These are phyloP conservation scores for Chaetomium cochliodes DNA, from an alignment of 495 filamentous ascomycete species.

Conservation along the genomic window DNA sequence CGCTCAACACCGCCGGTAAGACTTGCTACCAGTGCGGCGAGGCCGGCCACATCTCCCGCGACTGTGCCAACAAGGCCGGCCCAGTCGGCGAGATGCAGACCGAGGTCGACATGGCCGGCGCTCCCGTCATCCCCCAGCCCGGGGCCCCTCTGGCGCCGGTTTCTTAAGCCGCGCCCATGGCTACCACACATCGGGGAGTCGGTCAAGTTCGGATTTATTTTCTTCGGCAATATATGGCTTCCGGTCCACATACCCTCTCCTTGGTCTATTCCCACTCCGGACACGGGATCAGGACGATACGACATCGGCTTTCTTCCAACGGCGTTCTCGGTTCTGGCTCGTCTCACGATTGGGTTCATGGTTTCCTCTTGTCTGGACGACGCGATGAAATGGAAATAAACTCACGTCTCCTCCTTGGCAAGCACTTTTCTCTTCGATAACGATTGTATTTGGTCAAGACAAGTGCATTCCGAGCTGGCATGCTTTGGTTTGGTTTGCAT, in stretches of 20 bases:
- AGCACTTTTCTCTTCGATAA: conserved; percentile 11
- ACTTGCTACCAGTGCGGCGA: conserved; percentile 98
- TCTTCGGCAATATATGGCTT: conserved; percentile 20
- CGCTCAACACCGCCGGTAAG: conserved; percentile 92
- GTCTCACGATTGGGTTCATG: conserved; percentile 19
- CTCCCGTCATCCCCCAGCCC: conserved; percentile 27
- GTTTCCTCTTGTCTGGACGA: conserved; percentile 17
- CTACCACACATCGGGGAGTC: conserved; percentile 1
- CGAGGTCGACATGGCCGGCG: conserved; percentile 32
- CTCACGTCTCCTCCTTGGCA: conserved; percentile 12
- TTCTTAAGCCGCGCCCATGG: conserved; percentile 28
- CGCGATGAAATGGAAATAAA: conserved; percentile 22
- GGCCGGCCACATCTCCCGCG: conserved; percentile 92
- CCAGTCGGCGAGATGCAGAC: conserved; percentile 49
- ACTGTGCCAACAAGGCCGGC: conserved; percentile 69
- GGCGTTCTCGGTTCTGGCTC: conserved; percentile 28
- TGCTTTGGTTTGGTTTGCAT: conserved; percentile 7
- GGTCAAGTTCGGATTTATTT: conserved; percentile 8
- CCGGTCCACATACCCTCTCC: conserved; percentile 12
- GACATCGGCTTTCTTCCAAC: conserved; percentile 24
- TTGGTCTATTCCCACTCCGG: conserved; percentile 15
- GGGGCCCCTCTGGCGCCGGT: conserved; percentile 35
- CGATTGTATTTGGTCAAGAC: not conserved
- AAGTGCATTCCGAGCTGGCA: not conserved
- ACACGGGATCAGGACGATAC: conserved; percentile 22